These are phyloP conservation scores for Pseudisothecium myosuroides DNA, from an alignment of 225 moss, liverwort and hornwort species.

Conservation along the genomic window DNA sequence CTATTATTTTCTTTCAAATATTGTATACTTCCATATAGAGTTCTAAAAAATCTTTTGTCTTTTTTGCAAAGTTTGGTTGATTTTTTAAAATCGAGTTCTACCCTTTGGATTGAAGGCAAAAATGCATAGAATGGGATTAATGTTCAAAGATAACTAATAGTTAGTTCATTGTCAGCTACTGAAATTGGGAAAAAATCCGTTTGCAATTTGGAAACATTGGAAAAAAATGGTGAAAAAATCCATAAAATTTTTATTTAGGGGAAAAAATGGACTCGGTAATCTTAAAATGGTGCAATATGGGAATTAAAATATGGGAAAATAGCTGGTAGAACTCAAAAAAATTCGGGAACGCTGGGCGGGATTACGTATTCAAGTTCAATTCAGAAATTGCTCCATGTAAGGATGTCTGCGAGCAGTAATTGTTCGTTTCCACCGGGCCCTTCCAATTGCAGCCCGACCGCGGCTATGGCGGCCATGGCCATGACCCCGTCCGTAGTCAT, in stretches of 20 bases:
- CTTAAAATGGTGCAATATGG: fast-evolving
- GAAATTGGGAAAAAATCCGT: neutral
- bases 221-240: neutral
- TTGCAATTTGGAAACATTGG: neutral
- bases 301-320: too few relatives aligned
- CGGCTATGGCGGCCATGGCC: slow-evolving; percentile 7
- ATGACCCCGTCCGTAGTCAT: neutral
- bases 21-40: neutral
- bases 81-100: fast-evolving
- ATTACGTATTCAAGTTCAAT: neutral
- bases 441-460: neutral
- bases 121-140: neutral
- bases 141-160: fast-evolving
- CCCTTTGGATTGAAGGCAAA: fast-evolving
- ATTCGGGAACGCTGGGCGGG: neutral
- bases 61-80: fast-evolving
- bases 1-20: neutral
- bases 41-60: neutral
- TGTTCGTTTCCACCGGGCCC: neutral
- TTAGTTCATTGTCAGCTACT: neutral
- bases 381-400: neutral
- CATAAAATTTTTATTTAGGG: neutral
- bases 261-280: fast-evolving
- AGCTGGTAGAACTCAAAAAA: neutral
- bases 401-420: neutral